These are phyloP conservation scores for Cercophora scortea DNA, from an alignment of 495 filamentous ascomycete genomes.

Conservation along the genomic window DNA sequence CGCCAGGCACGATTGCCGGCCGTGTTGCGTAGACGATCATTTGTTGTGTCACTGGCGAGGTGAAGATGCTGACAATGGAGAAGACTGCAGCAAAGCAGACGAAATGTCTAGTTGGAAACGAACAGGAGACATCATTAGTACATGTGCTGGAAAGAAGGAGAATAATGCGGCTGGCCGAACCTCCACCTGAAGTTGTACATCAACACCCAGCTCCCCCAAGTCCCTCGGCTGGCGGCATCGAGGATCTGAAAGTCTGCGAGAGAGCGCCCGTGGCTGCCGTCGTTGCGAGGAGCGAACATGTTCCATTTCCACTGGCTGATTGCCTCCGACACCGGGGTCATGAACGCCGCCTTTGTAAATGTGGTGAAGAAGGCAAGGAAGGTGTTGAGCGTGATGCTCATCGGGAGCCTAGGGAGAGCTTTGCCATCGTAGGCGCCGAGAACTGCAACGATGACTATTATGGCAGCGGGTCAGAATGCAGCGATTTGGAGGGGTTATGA, in stretches of 20 bases:
- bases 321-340: conserved; percentile 24
- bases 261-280: conserved; percentile 14
- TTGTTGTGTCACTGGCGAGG: conserved; percentile 6
- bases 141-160: neutral
- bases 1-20: neutral
- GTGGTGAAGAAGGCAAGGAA: conserved; percentile 35
- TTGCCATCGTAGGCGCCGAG: conserved; percentile 4
- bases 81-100: conserved; percentile 1
- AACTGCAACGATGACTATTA: conserved; percentile 7
- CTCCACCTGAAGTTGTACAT: conserved; percentile 1
- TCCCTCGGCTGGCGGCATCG: conserved; percentile 29
- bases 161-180: neutral
- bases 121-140: neutral
- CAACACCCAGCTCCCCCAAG: conserved; percentile 8
- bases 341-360: conserved; percentile 29
- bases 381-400: conserved; percentile 35
- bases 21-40: conserved; percentile 2
- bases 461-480: neutral
- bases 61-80: conserved; percentile 6
- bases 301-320: conserved; percentile 38
- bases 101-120: neutral
- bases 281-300: conserved; percentile 21
- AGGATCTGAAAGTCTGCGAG: conserved; percentile 34
- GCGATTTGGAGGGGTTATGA: neutral
- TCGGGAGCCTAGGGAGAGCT: conserved; percentile 6